Base-by-base conservation (phyloP, 352 stramenopile genomes). In the Phytophthora colocasiae region DNA sequence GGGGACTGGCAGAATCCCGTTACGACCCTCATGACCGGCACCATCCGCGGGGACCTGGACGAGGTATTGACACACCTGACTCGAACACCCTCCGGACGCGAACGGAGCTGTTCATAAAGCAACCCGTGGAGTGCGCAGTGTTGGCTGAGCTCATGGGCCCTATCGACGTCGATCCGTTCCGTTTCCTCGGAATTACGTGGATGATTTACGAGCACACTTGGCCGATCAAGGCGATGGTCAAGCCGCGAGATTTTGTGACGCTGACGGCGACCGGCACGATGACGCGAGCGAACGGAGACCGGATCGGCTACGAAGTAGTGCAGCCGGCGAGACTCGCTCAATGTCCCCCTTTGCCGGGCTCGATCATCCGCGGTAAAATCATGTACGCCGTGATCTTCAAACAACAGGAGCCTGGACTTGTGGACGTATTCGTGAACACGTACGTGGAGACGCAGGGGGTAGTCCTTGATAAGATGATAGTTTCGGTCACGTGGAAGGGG, bases 271-370 rank as follows among this genome's bases (percentile, higher is more conserved):
- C 63, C 3, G 69, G 75, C 0, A 72, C 71, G 24, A 64, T 79
- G 51, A 65, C 49, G 12, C 61, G 65, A 7, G 44, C 50, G 1
- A 70, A 62, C n/a, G 75, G 75, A 14, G 75, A 83, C 14, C 51
- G 53, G 5, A 65, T 83, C 39, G 75, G 75, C 43, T 83, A 74
- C 57, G 72, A 83, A 27, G 58, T 83, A 34, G 68, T 73, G 12
- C 73, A 83, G 40, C 85, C 83, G n/a, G 72, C 82, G 17, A 54
- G 48, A 10, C 56, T 76, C 15, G 4, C 36, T 11, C 40, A 62
- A 15, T 71, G 57, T 43, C 63, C 63, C 7, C 56, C 63, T 4
- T 5, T 65, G 7, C 75, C 66, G 12, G 66, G 86, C 7, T 2
- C 15, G 6, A 34, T 63, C 4, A 10, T 59, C 26, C 64, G 64